phyloP scores from a whole-genome alignment of 139 green algal species.

The Closterium sp. region DNA sequence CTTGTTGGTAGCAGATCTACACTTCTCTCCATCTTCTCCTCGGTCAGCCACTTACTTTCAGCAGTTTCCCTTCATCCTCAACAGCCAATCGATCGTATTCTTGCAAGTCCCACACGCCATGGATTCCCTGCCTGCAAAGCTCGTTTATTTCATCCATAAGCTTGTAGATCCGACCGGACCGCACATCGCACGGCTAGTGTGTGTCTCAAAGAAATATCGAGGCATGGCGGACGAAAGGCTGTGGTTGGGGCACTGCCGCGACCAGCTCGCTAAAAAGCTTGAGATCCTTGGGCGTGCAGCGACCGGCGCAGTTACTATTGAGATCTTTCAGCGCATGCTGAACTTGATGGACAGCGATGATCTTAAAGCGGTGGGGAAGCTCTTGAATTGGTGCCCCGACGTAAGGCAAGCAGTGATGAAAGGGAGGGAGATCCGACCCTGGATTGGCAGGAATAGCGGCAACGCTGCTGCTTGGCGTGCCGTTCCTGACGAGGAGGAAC shows the following conservation, averaged over 20 bases:
- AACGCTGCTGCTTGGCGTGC: not conserved
- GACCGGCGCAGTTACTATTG: not conserved
- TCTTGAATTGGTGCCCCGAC: not conserved
- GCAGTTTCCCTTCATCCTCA: too few species aligned
- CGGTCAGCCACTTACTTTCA: too few species aligned
- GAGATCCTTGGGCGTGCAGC: too few species aligned
- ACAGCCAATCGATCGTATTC: too few species aligned
- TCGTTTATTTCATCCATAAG: not conserved
- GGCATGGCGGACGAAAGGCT: not conserved
- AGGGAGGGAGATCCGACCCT: not conserved
- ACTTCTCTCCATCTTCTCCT: too few species aligned
- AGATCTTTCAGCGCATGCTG: not conserved
- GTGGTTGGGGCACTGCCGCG: not conserved
- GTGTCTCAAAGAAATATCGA: not conserved
- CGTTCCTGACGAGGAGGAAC: not conserved
- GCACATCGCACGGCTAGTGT: not conserved
- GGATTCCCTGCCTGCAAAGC: not conserved
- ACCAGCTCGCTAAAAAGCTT: not conserved
- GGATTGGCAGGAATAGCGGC: not conserved
- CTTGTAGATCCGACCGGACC: not conserved
- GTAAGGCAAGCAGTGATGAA: not conserved
- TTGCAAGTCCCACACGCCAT: too few species aligned
- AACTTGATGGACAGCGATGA: not conserved
- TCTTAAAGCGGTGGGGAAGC: not conserved
- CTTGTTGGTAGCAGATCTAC: too few species aligned